Evolutionary conservation across 768 basidiomycete species (phyloP), one percentile per base, ranked within the genome.

Genomic region (Hygrophorus pudorinus): DNA sequence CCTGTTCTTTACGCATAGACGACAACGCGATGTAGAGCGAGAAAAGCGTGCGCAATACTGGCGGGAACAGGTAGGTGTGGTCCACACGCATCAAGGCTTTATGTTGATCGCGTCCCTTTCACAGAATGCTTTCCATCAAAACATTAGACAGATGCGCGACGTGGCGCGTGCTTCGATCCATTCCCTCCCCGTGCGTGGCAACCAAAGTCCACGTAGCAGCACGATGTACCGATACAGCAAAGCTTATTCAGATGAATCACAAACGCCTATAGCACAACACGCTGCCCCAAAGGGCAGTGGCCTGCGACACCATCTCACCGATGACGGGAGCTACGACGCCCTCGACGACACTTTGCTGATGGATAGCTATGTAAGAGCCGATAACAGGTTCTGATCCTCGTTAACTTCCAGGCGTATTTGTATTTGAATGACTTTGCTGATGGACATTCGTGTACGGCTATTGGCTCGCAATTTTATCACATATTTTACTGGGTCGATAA

Each of bases 11-110:
- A 53, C 84, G 5, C 88, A 91, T 53, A 67, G 79, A 31, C 75
- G 77, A 51, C 75, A 83, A 51, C 78, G 89, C 52, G 79, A 80
- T 33, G 61, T 67, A 46, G 87, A 91, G 54, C 81, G 85, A 37
- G 81, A 85, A 64, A 89, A 83, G 62, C 81, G 89, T 51, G 65
- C 80, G 34, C 86, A 89, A 57, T 91, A 92, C 63, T 91, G 89
- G 82, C 79, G 81, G 52, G 89, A 92, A 66, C 88, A 89, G 72
- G 82, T 79, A 50, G 40, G 53, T 48, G n/a, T 3, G 1, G 36
- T 20, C 42, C 31, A 37, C 37, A 11, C 11, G n/a, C 14, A n/a
- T 17, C n/a, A 34, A 41, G 14, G 21, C 17, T 43, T 44, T 47
- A n/a, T 16, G 28, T n/a, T 32, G 11, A 37, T 44, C 48, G 32